Percentiles rank a stretch among this genome's conserved stretches.
phyloP scores from a whole-genome alignment of 108 stramenopile genomes.

The Cyclostephanos invisitatus region DNA sequence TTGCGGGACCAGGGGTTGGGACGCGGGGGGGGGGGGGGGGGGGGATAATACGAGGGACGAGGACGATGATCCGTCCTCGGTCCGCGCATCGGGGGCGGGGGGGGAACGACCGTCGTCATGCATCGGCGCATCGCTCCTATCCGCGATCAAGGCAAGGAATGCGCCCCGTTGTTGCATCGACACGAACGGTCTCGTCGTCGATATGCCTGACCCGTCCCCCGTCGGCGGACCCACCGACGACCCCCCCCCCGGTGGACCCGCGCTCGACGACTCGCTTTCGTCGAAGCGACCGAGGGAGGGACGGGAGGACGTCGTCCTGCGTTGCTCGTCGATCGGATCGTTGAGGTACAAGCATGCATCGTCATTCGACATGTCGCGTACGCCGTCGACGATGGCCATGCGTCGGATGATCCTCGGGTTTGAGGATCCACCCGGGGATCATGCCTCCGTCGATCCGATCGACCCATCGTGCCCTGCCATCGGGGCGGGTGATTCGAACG shows the following conservation, averaged over 20 bases:
- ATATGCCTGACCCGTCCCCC: slow-evolving; percentile 2
- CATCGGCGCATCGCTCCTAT: slow-evolving; percentile 40
- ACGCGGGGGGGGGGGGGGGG: neutral
- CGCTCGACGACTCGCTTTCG: neutral
- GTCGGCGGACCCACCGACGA: neutral
- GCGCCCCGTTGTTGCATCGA: neutral
- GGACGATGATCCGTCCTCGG: no score
- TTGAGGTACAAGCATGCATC: slow-evolving; percentile 27
- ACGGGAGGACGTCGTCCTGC: slow-evolving; percentile 30
- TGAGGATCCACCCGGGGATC: slow-evolving; percentile 18
- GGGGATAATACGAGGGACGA: neutral
- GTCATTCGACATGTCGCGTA: slow-evolving; percentile 27
- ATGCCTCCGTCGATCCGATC: neutral
- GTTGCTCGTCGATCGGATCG: slow-evolving; percentile 24
- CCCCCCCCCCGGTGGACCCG: neutral
- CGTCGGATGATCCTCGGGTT: slow-evolving; percentile 42
- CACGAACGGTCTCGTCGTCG: neutral
- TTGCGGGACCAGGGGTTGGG: neutral
- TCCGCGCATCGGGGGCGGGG: neutral
- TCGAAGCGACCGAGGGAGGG: neutral
- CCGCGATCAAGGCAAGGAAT: slow-evolving; percentile 46
- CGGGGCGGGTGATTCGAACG: neutral
- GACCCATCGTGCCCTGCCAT: neutral
- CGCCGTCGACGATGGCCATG: slow-evolving; percentile 34
- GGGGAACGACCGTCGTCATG: slow-evolving; percentile 13